A percentile compares a stretch with the other conserved stretches of the same genome.
Conservation (phyloP, 495 filamentous ascomycete species). For the Penicillium cinerascens region DNA sequence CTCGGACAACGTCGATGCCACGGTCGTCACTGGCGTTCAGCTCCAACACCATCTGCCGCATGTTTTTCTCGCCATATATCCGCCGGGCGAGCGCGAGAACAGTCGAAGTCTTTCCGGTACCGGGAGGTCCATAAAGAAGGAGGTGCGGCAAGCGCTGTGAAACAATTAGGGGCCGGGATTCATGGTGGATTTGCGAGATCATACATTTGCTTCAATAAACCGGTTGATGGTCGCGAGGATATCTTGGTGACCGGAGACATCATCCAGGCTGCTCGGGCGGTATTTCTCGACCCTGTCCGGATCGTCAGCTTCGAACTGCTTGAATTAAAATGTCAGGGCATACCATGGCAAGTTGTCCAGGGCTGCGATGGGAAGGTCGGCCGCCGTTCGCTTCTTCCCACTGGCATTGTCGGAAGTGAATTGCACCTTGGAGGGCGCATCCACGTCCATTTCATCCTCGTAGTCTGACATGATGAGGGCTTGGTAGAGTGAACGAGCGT, state of each 20-base stretch:
- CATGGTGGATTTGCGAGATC: slow-evolving; percentile 1
- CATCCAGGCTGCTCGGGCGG: slow-evolving; percentile 77
- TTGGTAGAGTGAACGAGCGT: background rate
- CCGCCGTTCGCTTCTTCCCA: slow-evolving; percentile 83
- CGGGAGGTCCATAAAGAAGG: slow-evolving; percentile 94
- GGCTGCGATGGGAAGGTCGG: slow-evolving; percentile 89
- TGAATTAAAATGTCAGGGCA: background rate
- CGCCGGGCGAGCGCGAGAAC: slow-evolving; percentile 85
- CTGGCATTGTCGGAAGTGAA: slow-evolving; percentile 57
- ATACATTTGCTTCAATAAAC: slow-evolving; percentile 85
- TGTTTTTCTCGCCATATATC: slow-evolving; percentile 89
- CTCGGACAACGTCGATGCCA: slow-evolving; percentile 96
- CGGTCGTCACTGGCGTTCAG: slow-evolving; percentile 95
- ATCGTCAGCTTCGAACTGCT: slow-evolving; percentile 4
- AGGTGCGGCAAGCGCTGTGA: slow-evolving; percentile 82
- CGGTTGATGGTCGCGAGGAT: slow-evolving; percentile 96
- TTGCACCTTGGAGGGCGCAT: slow-evolving; percentile 56
- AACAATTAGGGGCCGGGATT: slow-evolving; percentile 1
- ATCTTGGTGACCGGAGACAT: slow-evolving; percentile 97
- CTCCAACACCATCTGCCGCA: slow-evolving; percentile 97
- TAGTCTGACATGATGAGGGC: slow-evolving; percentile 74
- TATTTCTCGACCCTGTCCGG: slow-evolving; percentile 93
- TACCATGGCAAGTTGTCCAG: slow-evolving; percentile 94
- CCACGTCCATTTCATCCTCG: slow-evolving; percentile 88
- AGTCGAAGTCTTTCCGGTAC: slow-evolving; percentile 96